Conservation (phyloP, 306 rosid genomes). For the Cucurbita maxima region DNA sequence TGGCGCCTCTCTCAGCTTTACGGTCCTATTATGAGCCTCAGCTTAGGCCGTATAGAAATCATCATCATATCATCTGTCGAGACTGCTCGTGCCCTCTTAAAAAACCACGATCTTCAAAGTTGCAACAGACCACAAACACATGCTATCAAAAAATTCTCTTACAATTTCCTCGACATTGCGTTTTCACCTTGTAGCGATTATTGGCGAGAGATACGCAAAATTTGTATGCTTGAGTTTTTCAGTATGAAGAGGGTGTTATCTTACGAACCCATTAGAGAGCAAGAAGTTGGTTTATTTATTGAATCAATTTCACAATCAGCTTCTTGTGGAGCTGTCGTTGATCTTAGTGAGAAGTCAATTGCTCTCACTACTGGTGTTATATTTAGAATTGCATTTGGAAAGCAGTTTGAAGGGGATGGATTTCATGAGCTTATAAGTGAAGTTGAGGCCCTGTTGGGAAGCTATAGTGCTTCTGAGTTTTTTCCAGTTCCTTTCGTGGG, state of each 20-base stretch:
- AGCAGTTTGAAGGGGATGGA: constrained; percentile 8
- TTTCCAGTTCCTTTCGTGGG: constrained; percentile 18
- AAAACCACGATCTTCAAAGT: constrained; percentile 16
- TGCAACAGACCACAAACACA: constrained; percentile 25
- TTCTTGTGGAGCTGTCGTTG: not conserved
- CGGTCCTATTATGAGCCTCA: not conserved
- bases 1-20: not conserved
- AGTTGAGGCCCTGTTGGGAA: constrained; percentile 13
- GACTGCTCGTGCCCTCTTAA: constrained; percentile 10
- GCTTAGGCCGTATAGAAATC: too few relatives aligned
- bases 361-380: constrained; percentile 13
- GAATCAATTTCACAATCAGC: not conserved
- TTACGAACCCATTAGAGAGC: constrained; percentile 7
- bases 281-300: constrained; percentile 3
- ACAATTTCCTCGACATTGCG: too few relatives aligned
- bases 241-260: not conserved
- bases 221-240: constrained; percentile 27
- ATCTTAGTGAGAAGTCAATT: constrained; percentile 19
- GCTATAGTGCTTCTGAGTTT: constrained; percentile 21
- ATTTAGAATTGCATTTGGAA: constrained; percentile 40
- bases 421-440: constrained; percentile 27
- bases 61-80: too few relatives aligned
- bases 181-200: not conserved
- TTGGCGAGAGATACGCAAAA: constrained; percentile 32
- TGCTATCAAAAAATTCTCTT: constrained; percentile 5